These are phyloP conservation scores for Neopestalotiopsis rosae DNA, from an alignment of 2,329 filamentous ascomycete species.

Conservation along the genomic window DNA sequence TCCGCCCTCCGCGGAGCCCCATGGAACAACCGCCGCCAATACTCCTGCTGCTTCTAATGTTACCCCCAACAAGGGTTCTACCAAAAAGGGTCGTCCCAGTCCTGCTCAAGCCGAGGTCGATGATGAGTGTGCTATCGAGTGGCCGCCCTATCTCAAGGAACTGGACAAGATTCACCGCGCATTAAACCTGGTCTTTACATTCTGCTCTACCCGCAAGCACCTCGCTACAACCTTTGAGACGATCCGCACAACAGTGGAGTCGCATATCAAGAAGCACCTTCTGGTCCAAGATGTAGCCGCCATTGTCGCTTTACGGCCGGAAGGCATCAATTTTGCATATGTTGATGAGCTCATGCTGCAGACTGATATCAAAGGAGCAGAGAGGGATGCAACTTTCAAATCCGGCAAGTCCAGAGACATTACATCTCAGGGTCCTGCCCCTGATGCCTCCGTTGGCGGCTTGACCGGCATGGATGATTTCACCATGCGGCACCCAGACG, in stretches of 20 bases:
- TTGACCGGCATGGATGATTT: conserved; percentile 55
- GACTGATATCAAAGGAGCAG: conserved; percentile 75
- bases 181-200: conserved; percentile 91
- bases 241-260: conserved; percentile 83
- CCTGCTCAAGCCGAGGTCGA: conserved; percentile 14
- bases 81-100: conserved; percentile 25
- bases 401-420: conserved; percentile 58
- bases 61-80: conserved; percentile 4
- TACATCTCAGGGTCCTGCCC: conserved; percentile 52
- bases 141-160: conserved; percentile 76
- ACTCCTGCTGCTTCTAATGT: conserved; percentile 7
- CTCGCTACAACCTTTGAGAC: conserved; percentile 91
- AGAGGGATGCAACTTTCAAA: conserved; percentile 69
- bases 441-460: conserved; percentile 63
- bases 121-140: conserved; percentile 52
- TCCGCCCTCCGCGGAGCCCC: not conserved
- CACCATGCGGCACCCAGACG: conserved; percentile 36
- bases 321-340: conserved; percentile 81
- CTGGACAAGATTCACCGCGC: conserved; percentile 82
- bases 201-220: conserved; percentile 92
- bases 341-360: conserved; percentile 85
- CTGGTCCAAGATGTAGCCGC: conserved; percentile 80
- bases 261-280: conserved; percentile 75
- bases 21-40: conserved; percentile 6
- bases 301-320: conserved; percentile 78